Conservation (phyloP, 192 early-diverging fungal species). For the Coemansia sp. region DNA sequence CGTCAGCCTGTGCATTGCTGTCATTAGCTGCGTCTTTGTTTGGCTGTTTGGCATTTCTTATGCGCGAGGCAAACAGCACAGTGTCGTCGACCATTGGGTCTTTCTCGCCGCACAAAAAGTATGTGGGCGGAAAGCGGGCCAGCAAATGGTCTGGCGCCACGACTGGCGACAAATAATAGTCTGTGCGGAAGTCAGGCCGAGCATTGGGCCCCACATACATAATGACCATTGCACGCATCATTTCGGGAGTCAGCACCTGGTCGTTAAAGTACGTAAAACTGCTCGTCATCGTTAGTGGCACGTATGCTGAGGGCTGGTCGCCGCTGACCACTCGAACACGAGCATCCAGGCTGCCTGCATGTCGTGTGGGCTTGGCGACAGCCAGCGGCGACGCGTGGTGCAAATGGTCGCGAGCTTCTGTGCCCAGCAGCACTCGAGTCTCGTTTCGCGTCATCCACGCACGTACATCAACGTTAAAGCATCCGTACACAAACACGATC, state of each 20-base stretch:
- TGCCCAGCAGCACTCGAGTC: constrained; percentile 32
- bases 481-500: constrained; percentile 85
- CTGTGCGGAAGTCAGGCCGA: constrained; percentile 68
- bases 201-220: constrained; percentile 86
- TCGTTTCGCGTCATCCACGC: constrained; percentile 81
- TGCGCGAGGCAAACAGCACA: constrained; percentile 80
- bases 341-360: constrained; percentile 23
- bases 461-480: constrained; percentile 84
- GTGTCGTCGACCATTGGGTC: constrained; percentile 98
- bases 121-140: constrained; percentile 85
- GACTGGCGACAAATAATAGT: constrained; percentile 85
- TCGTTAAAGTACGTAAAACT: constrained; percentile 84
- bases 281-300: constrained; percentile 68
- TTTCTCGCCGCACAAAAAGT: constrained; percentile 91
- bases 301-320: constrained; percentile 10
- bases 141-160: constrained; percentile 82
- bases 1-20: not conserved
- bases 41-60: constrained; percentile 77
- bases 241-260: constrained; percentile 75
- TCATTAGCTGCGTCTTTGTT: not conserved
- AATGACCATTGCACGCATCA: constrained; percentile 67
- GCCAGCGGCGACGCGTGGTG: constrained; percentile 66
- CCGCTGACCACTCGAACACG: constrained; percentile 31
- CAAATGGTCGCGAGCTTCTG: constrained; percentile 65
- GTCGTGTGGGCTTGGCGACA: constrained; percentile 16